Evolutionary conservation across 2,329 filamentous ascomycete genomes (phyloP).

Genomic region (Cladophialophora carrionii): DNA sequence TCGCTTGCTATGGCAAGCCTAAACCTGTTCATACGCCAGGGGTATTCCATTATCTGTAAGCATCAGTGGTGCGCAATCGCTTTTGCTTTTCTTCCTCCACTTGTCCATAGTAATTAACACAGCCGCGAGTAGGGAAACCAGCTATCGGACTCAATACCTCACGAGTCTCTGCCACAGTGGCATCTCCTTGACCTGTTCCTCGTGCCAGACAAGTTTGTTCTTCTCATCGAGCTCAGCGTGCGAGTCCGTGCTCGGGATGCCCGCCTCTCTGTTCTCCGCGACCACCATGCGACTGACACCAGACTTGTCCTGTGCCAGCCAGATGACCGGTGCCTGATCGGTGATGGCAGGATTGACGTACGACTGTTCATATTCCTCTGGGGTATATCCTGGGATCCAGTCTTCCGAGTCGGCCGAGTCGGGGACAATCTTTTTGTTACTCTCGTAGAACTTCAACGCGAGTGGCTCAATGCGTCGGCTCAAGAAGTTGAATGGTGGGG

Average conservation of each 20-base stretch:
- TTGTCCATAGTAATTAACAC: background rate
- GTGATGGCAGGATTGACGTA: constrained; percentile 74
- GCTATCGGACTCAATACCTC: constrained; percentile 20
- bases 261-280: constrained; percentile 67
- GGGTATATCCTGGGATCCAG: constrained; percentile 71
- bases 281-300: constrained; percentile 78
- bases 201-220: constrained; percentile 66
- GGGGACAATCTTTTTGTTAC: constrained; percentile 62
- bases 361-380: constrained; percentile 65
- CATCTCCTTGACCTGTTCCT: constrained; percentile 46
- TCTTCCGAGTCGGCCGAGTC: constrained; percentile 56
- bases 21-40: background rate
- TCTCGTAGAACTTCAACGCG: constrained; percentile 31
- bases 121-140: background rate
- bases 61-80: background rate
- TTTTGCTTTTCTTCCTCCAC: background rate
- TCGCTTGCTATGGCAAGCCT: background rate
- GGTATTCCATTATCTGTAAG: background rate
- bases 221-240: constrained; percentile 71
- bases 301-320: constrained; percentile 77
- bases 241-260: constrained; percentile 76
- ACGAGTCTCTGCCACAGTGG: constrained; percentile 32
- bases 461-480: constrained; percentile 30
- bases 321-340: constrained; percentile 66
- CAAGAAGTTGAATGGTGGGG: constrained; percentile 34